Conservation (phyloP, 768 basidiomycete genomes). For the Amanita exitialis region DNA sequence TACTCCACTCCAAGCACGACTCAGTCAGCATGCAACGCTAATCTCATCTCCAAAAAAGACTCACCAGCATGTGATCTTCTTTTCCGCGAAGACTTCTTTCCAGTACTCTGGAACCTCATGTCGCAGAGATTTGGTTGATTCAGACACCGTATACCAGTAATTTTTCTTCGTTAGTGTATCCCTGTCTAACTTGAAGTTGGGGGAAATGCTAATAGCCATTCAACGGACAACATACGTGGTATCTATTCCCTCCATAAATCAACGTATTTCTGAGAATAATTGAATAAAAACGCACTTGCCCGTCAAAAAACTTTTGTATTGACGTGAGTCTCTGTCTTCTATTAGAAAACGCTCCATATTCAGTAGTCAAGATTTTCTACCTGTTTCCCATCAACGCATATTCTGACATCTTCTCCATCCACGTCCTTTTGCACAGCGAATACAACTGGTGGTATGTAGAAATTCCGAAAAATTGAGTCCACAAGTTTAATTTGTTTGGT, state of each 20-base stretch:
- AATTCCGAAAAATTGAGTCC: constrained; percentile 71
- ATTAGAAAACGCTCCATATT: background rate
- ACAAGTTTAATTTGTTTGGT: constrained; percentile 62
- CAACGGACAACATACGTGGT: constrained; percentile 11
- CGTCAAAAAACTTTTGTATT: constrained; percentile 68
- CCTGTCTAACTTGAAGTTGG: constrained; percentile 29
- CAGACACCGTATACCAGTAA: constrained; percentile 52
- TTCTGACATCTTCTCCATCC: constrained; percentile 44
- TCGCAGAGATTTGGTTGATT: constrained; percentile 30
- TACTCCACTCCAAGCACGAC: constrained; percentile 53
- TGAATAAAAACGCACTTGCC: constrained; percentile 42
- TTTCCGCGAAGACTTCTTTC: constrained; percentile 41
- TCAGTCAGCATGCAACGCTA: background rate
- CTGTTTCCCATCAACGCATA: constrained; percentile 83
- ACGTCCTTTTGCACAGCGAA: constrained; percentile 50
- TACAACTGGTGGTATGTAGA: constrained; percentile 71
- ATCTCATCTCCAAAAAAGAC: constrained; percentile 11
- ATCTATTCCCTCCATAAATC: constrained; percentile 6
- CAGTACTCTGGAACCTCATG: constrained; percentile 41
- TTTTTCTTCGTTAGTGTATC: constrained; percentile 47
- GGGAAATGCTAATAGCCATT: background rate
- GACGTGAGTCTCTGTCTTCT: constrained; percentile 55
- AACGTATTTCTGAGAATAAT: background rate
- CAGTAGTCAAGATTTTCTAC: constrained; percentile 19
- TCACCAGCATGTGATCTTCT: constrained; percentile 62